Evolutionary conservation across 2,329 filamentous ascomycete genomes (phyloP).

Genomic region (Chaetomiaceae sp.): DNA sequence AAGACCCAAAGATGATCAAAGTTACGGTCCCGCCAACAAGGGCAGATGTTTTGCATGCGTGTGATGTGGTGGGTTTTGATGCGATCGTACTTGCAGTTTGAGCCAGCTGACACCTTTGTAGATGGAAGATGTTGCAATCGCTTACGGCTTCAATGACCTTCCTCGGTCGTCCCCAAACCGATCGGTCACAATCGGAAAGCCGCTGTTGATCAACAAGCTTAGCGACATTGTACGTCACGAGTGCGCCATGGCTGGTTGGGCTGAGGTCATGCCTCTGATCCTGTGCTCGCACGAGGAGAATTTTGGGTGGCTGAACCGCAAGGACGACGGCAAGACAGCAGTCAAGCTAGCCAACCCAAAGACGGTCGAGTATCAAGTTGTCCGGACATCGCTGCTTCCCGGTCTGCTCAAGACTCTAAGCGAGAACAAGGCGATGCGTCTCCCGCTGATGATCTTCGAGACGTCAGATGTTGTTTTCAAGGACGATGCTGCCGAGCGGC

Average conservation of each 20-base stretch:
- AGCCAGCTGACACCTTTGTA: constrained; percentile 9
- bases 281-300: constrained; percentile 98
- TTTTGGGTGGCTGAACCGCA: constrained; percentile 88
- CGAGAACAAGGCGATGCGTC: constrained; percentile 83
- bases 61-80: constrained; percentile 59
- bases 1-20: constrained; percentile 64
- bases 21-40: constrained; percentile 83
- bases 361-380: constrained; percentile 88
- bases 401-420: constrained; percentile 89
- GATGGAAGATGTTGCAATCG: constrained; percentile 97
- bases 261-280: constrained; percentile 91
- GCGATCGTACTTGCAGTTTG: neutral
- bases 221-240: constrained; percentile 85
- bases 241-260: constrained; percentile 91
- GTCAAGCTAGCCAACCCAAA: constrained; percentile 89
- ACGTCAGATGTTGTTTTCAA: constrained; percentile 90
- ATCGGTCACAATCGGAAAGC: constrained; percentile 79
- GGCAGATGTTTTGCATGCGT: constrained; percentile 92
- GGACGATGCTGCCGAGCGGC: constrained; percentile 73
- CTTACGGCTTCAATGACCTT: constrained; percentile 95
- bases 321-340: constrained; percentile 78
- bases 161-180: constrained; percentile 83
- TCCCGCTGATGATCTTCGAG: constrained; percentile 92
- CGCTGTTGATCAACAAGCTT: constrained; percentile 90
- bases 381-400: constrained; percentile 79